Evolutionary conservation across 1,284 basidiomycete genomes (phyloP).

Genomic region (Phaffia rhodozyma): DNA sequence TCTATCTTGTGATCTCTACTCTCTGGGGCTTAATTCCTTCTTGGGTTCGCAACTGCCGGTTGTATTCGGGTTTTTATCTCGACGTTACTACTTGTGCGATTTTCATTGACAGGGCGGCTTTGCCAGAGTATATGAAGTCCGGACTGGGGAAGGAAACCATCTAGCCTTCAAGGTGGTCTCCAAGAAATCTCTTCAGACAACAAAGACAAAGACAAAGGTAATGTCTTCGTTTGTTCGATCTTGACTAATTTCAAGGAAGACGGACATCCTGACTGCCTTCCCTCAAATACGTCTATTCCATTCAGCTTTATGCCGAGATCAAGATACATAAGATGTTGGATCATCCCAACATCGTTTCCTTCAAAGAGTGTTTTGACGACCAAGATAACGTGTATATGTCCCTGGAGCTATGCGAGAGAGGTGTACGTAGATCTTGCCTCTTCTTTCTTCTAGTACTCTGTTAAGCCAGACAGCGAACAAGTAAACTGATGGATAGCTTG

Average conservation of each 20-base stretch:
- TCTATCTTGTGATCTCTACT: not conserved
- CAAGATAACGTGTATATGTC: constrained; percentile 93
- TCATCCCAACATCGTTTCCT: constrained; percentile 86
- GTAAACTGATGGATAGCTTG: not conserved
- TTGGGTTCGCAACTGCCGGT: not conserved
- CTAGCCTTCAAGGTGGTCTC: constrained; percentile 82
- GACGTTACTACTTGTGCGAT: constrained; percentile 1
- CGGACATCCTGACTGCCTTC: too few species aligned
- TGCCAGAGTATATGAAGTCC: constrained; percentile 78
- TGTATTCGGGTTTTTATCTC: not conserved
- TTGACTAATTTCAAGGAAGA: not conserved
- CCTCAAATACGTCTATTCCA: not conserved
- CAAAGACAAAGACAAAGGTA: constrained; percentile 86
- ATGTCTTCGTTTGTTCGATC: not conserved
- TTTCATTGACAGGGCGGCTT: constrained; percentile 58
- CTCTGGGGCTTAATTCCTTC: not conserved
- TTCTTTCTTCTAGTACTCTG: constrained; percentile 1
- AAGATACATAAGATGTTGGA: constrained; percentile 87
- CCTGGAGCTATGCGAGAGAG: constrained; percentile 81
- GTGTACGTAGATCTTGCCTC: constrained; percentile 37
- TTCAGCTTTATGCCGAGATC: constrained; percentile 89
- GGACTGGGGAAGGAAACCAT: constrained; percentile 50
- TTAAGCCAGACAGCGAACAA: not conserved
- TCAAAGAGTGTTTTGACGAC: constrained; percentile 93
- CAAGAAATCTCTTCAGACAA: constrained; percentile 68